phyloP scores from a whole-genome alignment of 2,329 filamentous ascomycete genomes.

The Exophiala viscosa region DNA sequence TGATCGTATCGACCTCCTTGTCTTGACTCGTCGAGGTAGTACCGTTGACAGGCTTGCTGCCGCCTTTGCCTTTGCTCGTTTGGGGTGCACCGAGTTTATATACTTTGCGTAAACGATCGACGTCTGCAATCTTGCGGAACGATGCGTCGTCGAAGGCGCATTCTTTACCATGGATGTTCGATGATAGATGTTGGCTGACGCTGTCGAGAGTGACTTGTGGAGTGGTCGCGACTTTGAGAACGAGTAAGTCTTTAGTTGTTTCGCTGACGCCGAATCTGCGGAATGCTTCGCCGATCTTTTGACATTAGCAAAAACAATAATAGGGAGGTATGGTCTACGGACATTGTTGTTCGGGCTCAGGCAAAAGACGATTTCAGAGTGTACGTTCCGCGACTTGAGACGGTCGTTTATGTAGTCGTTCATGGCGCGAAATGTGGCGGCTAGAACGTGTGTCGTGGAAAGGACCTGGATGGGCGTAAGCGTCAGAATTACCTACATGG shows the following conservation, averaged over 20 bases:
- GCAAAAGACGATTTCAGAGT: slow-evolving; percentile 80
- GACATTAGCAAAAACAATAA: neutral
- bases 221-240: slow-evolving; percentile 69
- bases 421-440: slow-evolving; percentile 74
- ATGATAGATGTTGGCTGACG: slow-evolving; percentile 58
- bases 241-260: slow-evolving; percentile 67
- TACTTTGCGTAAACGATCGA: slow-evolving; percentile 70
- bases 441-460: slow-evolving; percentile 68
- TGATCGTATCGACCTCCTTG: slow-evolving; percentile 34
- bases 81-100: slow-evolving; percentile 67
- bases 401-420: slow-evolving; percentile 59
- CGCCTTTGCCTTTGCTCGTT: slow-evolving; percentile 23
- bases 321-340: slow-evolving; percentile 42
- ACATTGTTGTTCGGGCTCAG: slow-evolving; percentile 75
- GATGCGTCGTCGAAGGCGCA: slow-evolving; percentile 60
- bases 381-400: slow-evolving; percentile 77
- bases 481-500: neutral
- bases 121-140: slow-evolving; percentile 60
- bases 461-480: slow-evolving; percentile 52
- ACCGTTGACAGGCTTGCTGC: slow-evolving; percentile 24
- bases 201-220: slow-evolving; percentile 45
- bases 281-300: slow-evolving; percentile 85
- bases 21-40: neutral
- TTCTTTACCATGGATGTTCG: slow-evolving; percentile 59
- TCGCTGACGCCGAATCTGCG: slow-evolving; percentile 78